These are phyloP conservation scores for Coprinellus micaceus DNA, from an alignment of 768 basidiomycete species.

Conservation along the genomic window DNA sequence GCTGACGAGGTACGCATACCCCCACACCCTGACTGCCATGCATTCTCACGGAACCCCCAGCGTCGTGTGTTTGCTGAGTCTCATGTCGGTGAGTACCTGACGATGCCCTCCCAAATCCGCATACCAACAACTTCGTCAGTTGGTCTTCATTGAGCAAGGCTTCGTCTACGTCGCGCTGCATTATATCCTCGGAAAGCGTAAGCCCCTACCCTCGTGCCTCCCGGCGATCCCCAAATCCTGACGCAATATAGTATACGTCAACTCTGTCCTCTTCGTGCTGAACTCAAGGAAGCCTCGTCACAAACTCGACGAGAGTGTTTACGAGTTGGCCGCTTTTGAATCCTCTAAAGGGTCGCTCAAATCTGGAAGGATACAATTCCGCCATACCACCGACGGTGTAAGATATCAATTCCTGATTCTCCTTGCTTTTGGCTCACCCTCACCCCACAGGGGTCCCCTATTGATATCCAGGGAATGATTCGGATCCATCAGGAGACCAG, in stretches of 20 bases:
- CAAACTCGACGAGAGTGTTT: constrained; percentile 4
- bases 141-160: constrained; percentile 3
- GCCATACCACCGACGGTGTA: constrained; percentile 3
- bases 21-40: background rate
- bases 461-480: constrained; percentile 10
- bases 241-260: constrained; percentile 6
- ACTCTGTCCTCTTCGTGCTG: constrained; percentile 8
- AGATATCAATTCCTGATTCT: background rate
- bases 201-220: background rate
- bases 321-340: constrained; percentile 8
- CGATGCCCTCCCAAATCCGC: background rate
- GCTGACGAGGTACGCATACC: constrained; percentile 7
- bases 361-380: constrained; percentile 3
- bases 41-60: background rate
- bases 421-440: background rate
- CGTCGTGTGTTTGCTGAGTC: constrained; percentile 2
- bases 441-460: background rate
- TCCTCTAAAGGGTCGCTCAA: background rate
- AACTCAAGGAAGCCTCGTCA: constrained; percentile 9
- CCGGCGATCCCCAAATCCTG: background rate
- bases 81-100: constrained; percentile 8
- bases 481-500: constrained; percentile 7
- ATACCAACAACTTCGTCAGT: background rate
- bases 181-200: constrained; percentile 9
- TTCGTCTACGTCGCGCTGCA: constrained; percentile 8